Base-by-base conservation (phyloP, 2,329 filamentous ascomycete species). In the Cladorrhinum sp. region DNA sequence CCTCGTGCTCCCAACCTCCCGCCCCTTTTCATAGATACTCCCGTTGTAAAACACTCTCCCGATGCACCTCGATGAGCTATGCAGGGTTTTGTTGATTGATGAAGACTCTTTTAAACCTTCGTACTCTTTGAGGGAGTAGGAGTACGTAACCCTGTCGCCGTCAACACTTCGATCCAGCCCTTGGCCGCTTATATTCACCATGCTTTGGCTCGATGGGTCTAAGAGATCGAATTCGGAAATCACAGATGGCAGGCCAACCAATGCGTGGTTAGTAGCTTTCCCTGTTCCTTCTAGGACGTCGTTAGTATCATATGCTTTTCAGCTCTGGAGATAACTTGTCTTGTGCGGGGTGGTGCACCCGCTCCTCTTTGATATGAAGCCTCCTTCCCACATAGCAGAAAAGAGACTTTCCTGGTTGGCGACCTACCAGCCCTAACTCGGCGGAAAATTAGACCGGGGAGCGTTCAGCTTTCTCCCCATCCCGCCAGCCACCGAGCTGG, bases 41-140 rank as follows among this genome's bases (percentile, higher is more conserved):
- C 20, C 50, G n/a, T 38, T 32, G 25, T 51, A 58, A 38, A 41
- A 24, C 18, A 20, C 25, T 16, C 55, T 22, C 12, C 2, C 49
- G 7, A 25, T 38, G 29, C 55, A 58, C n/a, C n/a, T 49, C 16
- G 55, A 54, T 16, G 59, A 55, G 50, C 55, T 58, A 16, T 49
- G 59, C 1, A 61, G 13, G 25, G 55, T 8, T 12, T 25, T 24
- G 41, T 58, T 50, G 10, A 18, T 18, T 5, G 50, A 55, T 20
- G 24, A n/a, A 25, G 45, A 22, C 6, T 24, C n/a, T 20, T 58
- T 50, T 4, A 55, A 18, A 12, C 59, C 54, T 12, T 24, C 32
- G 20, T 27, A 48, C 36, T 61, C 59, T 5, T 29, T 45, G 18
- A 61, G 55, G 32, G 20, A 24, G n/a, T 58, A 58, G 4, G 59